These are phyloP conservation scores for Aspergillus alliaceus DNA, from an alignment of 2,329 filamentous ascomycete genomes.

Conservation along the genomic window DNA sequence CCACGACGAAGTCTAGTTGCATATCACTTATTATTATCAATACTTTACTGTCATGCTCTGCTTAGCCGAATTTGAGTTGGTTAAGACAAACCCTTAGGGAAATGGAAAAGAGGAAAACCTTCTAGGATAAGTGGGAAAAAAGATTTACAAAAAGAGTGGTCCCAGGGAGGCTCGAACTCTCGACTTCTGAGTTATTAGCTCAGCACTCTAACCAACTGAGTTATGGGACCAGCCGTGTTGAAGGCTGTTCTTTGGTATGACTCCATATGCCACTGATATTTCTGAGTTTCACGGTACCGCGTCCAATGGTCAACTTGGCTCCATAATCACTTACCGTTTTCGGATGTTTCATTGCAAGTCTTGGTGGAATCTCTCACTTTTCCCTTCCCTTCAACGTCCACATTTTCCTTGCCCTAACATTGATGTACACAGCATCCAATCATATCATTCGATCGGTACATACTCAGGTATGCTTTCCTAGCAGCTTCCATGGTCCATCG, in stretches of 20 bases:
- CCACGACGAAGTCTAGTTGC: no score
- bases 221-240: background rate
- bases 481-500: background rate
- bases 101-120: no score
- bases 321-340: background rate
- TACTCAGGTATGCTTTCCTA: background rate
- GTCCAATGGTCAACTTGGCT: background rate
- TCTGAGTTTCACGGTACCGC: background rate
- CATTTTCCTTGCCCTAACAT: background rate
- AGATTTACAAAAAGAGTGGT: background rate
- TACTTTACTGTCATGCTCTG: no score
- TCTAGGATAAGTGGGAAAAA: no score
- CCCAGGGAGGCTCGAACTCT: background rate
- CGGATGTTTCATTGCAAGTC: background rate
- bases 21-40: no score
- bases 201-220: slow-evolving; percentile 1
- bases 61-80: no score
- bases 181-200: slow-evolving; percentile 1
- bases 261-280: no score
- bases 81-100: no score
- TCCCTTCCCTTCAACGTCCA: background rate
- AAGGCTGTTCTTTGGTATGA: no score
- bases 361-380: background rate
- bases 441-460: background rate
- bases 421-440: background rate